A percentile compares a stretch with the other conserved stretches of the same genome.
phyloP scores from a whole-genome alignment of 345 rosid genomes.

The Ailanthus altissimus region DNA sequence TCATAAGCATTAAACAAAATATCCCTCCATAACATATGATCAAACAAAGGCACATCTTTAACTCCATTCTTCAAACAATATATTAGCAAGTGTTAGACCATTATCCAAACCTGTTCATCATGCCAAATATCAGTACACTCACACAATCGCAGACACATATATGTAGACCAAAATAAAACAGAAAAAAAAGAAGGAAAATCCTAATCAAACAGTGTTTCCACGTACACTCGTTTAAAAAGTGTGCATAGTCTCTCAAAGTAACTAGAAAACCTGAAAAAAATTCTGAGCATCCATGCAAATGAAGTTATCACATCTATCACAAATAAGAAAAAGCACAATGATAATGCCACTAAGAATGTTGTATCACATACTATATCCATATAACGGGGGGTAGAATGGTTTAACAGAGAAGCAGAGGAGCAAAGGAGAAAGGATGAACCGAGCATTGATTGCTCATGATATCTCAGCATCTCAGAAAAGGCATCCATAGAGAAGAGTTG shows the following conservation, averaged over 20 bases:
- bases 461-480: constrained; percentile 4
- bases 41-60: not conserved
- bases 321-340: not conserved
- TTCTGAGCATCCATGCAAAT: not conserved
- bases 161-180: not conserved
- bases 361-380: not conserved
- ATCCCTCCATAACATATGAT: not conserved
- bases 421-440: not conserved
- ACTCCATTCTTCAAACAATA: not conserved
- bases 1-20: not conserved
- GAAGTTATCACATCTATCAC: not conserved
- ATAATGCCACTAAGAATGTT: not conserved
- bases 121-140: not conserved
- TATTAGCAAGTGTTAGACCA: not conserved
- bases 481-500: not conserved
- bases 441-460: not conserved
- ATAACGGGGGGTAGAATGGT: not conserved
- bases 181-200: not conserved
- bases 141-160: too few species aligned
- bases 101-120: not conserved
- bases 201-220: not conserved
- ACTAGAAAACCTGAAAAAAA: not conserved
- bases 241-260: not conserved
- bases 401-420: not conserved
- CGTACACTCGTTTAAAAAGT: not conserved